phyloP scores from a whole-genome alignment of 2,329 filamentous ascomycete species.

The Penicillium psychrosexuale region DNA sequence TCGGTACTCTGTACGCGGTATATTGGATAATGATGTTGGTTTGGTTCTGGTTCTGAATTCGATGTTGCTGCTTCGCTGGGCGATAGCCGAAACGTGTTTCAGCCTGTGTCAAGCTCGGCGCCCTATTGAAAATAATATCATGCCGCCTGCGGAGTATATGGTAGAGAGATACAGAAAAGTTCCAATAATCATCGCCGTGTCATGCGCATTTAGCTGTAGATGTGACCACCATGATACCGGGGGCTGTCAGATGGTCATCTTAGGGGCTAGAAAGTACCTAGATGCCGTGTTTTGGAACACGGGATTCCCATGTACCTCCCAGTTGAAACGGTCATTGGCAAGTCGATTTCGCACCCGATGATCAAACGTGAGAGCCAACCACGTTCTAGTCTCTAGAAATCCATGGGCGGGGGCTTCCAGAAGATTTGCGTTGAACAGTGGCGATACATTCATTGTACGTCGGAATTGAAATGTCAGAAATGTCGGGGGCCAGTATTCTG shows the following conservation, averaged over 20 bases:
- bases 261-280: not conserved
- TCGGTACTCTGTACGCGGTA: not conserved
- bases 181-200: not conserved
- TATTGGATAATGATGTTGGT: not conserved
- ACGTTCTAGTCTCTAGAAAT: not conserved
- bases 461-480: not conserved
- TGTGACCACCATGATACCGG: not conserved
- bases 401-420: not conserved
- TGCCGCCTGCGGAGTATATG: not conserved
- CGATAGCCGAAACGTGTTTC: slow-evolving; percentile 1
- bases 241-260: not conserved
- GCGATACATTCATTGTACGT: not conserved
- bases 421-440: not conserved
- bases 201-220: not conserved
- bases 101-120: not conserved
- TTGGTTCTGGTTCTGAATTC: not conserved
- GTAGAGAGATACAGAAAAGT: not conserved
- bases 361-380: not conserved
- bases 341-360: not conserved
- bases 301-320: not conserved
- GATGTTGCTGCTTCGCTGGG: not conserved
- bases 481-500: not conserved
- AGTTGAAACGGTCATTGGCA: not conserved
- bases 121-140: not conserved
- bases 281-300: not conserved